These are phyloP conservation scores for Cylindrotheca closterium DNA, from an alignment of 108 stramenopile genomes.

Conservation along the genomic window DNA sequence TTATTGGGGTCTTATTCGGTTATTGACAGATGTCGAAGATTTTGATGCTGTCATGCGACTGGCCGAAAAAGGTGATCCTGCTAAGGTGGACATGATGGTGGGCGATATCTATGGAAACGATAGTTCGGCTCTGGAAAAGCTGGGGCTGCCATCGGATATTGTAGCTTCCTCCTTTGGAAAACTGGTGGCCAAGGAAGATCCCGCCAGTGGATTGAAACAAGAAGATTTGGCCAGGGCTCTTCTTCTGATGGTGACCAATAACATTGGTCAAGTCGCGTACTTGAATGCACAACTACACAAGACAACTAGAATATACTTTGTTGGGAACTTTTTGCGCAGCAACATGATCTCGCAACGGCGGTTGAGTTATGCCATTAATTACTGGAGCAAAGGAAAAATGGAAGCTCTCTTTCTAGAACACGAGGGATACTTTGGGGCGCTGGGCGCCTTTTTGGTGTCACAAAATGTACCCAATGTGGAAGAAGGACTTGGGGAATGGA, in stretches of 20 bases:
- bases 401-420: constrained; percentile 97
- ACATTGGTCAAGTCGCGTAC: constrained; percentile 97
- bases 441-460: constrained; percentile 86
- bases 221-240: constrained; percentile 96
- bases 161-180: constrained; percentile 99
- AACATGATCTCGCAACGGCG: constrained; percentile 89
- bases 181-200: constrained; percentile 86
- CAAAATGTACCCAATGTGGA: constrained; percentile 58
- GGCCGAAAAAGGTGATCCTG: constrained; percentile 90
- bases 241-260: constrained; percentile 97
- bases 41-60: constrained; percentile 92
- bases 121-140: constrained; percentile 84
- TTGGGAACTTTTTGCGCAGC: constrained; percentile 95
- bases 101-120: constrained; percentile 97
- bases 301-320: constrained; percentile 91
- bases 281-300: constrained; percentile 91
- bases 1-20: constrained; percentile 97
- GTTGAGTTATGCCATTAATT: constrained; percentile 93
- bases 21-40: constrained; percentile 88
- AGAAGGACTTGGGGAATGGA: constrained; percentile 25
- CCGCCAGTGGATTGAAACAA: constrained; percentile 76
- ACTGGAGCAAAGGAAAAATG: constrained; percentile 95
- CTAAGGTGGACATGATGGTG: constrained; percentile 88
- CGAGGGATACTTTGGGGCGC: constrained; percentile 93
- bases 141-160: constrained; percentile 83